Percentiles rank a stretch among this genome's conserved stretches.
These are phyloP conservation scores for Fusarium sp. DNA, from an alignment of 2,329 filamentous ascomycete species.

Conservation along the genomic window DNA sequence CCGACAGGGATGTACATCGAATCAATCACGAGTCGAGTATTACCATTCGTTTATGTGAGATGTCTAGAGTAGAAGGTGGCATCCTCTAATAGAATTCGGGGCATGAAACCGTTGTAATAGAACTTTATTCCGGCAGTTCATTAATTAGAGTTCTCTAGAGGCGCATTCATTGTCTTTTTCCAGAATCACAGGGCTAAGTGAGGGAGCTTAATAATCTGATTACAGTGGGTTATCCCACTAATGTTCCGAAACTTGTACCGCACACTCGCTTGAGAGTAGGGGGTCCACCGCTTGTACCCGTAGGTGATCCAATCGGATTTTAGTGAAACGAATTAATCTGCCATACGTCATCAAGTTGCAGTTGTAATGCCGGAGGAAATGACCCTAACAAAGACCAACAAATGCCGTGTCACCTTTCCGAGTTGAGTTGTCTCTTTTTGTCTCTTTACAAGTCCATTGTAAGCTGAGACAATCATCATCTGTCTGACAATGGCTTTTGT, in stretches of 20 bases:
- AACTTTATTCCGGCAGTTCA: not conserved
- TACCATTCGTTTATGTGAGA: conserved; percentile 28
- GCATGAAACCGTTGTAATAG: not conserved
- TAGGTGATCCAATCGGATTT: conserved; percentile 24
- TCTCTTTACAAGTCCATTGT: no score
- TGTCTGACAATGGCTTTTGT: not conserved
- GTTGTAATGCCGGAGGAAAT: conserved; percentile 20
- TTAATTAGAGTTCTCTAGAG: not conserved
- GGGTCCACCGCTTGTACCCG: conserved; percentile 2
- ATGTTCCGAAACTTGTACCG: conserved; percentile 15
- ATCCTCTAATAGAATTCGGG: conserved; percentile 14
- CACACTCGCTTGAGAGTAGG: not conserved
- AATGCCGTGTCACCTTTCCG: conserved; percentile 13
- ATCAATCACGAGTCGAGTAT: not conserved
- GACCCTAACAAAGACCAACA: not conserved
- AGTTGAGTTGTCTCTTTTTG: not conserved
- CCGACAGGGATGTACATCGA: conserved; percentile 31
- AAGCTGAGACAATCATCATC: no score
- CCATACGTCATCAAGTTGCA: conserved; percentile 2
- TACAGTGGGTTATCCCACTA: conserved; percentile 21
- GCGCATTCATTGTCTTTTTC: not conserved
- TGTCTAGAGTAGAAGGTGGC: conserved; percentile 30
- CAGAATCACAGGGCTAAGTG: no score
- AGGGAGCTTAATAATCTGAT: not conserved
- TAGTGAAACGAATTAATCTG: conserved; percentile 21